Percentiles rank a stretch among this genome's conserved stretches.
Evolutionary conservation across 805 yeast species (phyloP).

Genomic region (Candida easanensis): DNA sequence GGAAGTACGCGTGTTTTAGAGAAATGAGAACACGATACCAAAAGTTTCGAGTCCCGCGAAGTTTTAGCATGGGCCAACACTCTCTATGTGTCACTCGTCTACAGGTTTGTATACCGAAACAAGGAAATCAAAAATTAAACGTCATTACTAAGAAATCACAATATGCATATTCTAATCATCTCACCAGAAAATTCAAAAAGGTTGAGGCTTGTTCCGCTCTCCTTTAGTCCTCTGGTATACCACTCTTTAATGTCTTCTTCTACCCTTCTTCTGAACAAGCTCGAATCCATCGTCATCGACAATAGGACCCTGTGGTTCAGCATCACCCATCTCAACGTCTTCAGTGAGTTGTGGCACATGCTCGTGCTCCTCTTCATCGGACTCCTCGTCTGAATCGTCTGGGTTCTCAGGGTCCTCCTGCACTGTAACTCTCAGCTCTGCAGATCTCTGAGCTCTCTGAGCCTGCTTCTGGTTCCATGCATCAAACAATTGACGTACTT

Average conservation of each 20-base stretch:
- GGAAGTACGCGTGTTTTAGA: not conserved
- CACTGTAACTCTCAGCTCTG: slow-evolving; percentile 40
- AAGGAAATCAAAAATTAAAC: not conserved
- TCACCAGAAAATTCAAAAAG: not conserved
- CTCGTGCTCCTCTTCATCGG: slow-evolving; percentile 32
- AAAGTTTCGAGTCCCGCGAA: not conserved
- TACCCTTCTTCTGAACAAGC: slow-evolving; percentile 73
- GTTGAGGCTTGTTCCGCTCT: no score
- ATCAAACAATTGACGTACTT: slow-evolving; percentile 57
- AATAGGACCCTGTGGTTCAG: slow-evolving; percentile 51
- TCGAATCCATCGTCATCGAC: slow-evolving; percentile 96
- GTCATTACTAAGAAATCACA: not conserved
- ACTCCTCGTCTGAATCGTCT: slow-evolving; percentile 48
- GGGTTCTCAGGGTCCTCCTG: slow-evolving; percentile 65
- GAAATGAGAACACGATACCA: no score
- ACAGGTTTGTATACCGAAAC: not conserved
- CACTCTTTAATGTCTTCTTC: slow-evolving; percentile 38
- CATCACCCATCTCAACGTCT: slow-evolving; percentile 38
- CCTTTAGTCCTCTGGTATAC: no score
- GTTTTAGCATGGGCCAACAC: not conserved
- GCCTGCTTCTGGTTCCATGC: slow-evolving; percentile 57
- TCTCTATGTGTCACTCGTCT: not conserved
- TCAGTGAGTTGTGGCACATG: slow-evolving; percentile 21
- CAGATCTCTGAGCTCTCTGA: slow-evolving; percentile 29
- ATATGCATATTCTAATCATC: not conserved